These are phyloP conservation scores for Hypoxylon sp. DNA, from an alignment of 2,329 filamentous ascomycete genomes.

Conservation along the genomic window DNA sequence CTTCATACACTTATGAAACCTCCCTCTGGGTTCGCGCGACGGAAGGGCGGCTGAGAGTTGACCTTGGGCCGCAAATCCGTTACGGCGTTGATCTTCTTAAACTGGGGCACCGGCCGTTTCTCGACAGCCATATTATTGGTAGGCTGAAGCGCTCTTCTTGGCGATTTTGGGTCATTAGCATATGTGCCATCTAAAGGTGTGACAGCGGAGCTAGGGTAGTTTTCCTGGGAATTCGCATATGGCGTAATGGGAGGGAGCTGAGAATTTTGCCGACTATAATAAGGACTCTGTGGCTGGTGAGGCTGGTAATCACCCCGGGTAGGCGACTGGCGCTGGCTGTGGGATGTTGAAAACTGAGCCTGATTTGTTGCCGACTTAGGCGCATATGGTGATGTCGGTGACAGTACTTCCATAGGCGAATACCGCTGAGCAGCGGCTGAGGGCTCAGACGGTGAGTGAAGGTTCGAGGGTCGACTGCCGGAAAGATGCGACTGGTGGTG, in stretches of 20 bases:
- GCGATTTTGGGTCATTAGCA: conserved; percentile 70
- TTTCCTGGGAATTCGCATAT: conserved; percentile 77
- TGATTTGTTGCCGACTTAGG: conserved; percentile 71
- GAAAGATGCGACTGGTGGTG: conserved; percentile 82
- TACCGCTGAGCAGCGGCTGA: conserved; percentile 91
- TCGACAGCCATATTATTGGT: conserved; percentile 59
- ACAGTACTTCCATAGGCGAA: conserved; percentile 93
- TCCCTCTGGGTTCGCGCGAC: conserved; percentile 94
- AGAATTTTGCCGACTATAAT: conserved; percentile 69
- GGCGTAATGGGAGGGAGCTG: conserved; percentile 82
- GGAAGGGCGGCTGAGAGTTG: conserved; percentile 89
- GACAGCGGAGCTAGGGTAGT: conserved; percentile 80
- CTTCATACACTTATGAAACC: conserved; percentile 93
- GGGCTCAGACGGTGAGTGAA: conserved; percentile 82
- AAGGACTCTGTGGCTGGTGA: conserved; percentile 69
- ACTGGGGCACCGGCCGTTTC: conserved; percentile 85
- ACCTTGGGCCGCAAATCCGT: conserved; percentile 85
- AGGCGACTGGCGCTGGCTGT: conserved; percentile 81
- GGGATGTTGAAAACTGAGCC: conserved; percentile 66
- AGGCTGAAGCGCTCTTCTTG: conserved; percentile 66
- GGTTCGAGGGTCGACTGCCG: conserved; percentile 67
- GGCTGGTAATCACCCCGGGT: conserved; percentile 75
- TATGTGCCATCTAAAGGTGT: conserved; percentile 79
- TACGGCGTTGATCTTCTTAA: conserved; percentile 80
- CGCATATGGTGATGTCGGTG: conserved; percentile 84